These are phyloP conservation scores for Castanea sativa DNA, from an alignment of 306 rosid genomes.

Conservation along the genomic window DNA sequence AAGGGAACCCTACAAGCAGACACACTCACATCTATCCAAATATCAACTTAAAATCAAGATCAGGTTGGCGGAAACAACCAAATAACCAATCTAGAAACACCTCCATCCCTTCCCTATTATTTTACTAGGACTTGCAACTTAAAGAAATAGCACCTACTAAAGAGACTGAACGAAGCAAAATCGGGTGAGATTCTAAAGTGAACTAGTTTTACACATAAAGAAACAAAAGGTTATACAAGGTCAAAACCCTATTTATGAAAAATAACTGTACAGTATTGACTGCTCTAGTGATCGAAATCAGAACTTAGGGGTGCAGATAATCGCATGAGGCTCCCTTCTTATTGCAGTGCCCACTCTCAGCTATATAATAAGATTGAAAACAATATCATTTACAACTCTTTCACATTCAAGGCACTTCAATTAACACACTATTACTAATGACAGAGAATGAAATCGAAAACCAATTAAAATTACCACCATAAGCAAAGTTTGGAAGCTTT, in stretches of 20 bases:
- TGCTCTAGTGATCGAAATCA: conserved; percentile 29
- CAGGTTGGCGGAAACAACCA: not conserved
- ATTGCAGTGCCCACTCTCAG: conserved; percentile 80
- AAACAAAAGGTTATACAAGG: conserved; percentile 40
- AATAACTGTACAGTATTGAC: conserved; percentile 74
- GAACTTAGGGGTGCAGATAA: conserved; percentile 64
- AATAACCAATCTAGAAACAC: not conserved
- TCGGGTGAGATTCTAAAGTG: conserved; percentile 33
- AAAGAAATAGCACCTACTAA: not conserved
- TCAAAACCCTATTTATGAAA: conserved; percentile 33
- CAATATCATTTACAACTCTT: too few relatives aligned
- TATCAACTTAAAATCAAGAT: too few relatives aligned
- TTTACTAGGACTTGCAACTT: not conserved
- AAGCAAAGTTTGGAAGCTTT: too few relatives aligned
- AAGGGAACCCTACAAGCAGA: too few relatives aligned
- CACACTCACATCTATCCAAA: too few relatives aligned
- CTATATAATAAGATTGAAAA: too few relatives aligned
- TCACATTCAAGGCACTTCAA: too few relatives aligned
- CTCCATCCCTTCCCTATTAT: not conserved
- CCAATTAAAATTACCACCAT: too few relatives aligned
- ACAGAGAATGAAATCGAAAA: too few relatives aligned
- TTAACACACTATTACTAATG: too few relatives aligned
- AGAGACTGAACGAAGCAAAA: not conserved
- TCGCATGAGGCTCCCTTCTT: conserved; percentile 79
- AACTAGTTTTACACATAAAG: conserved; percentile 40